Evolutionary conservation across 495 filamentous ascomycete genomes (phyloP).

Genomic region (Terfezia boudieri): DNA sequence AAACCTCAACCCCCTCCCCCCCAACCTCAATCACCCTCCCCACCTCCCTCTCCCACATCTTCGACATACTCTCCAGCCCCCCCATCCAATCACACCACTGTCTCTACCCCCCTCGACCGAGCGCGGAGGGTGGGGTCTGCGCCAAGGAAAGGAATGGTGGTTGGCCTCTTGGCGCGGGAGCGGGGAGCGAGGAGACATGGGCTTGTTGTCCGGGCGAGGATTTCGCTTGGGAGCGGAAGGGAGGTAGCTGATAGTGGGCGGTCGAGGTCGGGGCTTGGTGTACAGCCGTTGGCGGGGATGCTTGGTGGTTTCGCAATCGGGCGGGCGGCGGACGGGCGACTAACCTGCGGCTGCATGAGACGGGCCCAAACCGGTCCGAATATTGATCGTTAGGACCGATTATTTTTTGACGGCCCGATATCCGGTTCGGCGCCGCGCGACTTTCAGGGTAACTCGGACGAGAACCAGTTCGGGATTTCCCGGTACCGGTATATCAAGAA

Average conservation of each 20-base stretch:
- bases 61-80: neutral
- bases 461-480: too few species aligned
- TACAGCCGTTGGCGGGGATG: too few species aligned
- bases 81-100: neutral
- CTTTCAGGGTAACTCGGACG: too few species aligned
- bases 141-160: neutral
- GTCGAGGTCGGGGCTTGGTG: neutral
- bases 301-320: too few species aligned
- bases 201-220: neutral
- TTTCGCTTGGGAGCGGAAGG: conserved; percentile 25
- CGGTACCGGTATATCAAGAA: too few species aligned
- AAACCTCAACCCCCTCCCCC: neutral
- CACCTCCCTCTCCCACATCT: neutral
- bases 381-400: too few species aligned
- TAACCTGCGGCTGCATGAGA: too few species aligned
- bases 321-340: too few species aligned
- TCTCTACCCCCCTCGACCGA: neutral
- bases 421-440: too few species aligned
- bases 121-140: neutral
- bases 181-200: neutral
- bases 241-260: conserved; percentile 23
- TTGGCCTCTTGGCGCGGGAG: neutral
- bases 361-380: too few species aligned
- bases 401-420: too few species aligned
- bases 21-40: neutral